Evolutionary conservation across 1,139 yeast species (phyloP).

Genomic region (Pichia sp.): DNA sequence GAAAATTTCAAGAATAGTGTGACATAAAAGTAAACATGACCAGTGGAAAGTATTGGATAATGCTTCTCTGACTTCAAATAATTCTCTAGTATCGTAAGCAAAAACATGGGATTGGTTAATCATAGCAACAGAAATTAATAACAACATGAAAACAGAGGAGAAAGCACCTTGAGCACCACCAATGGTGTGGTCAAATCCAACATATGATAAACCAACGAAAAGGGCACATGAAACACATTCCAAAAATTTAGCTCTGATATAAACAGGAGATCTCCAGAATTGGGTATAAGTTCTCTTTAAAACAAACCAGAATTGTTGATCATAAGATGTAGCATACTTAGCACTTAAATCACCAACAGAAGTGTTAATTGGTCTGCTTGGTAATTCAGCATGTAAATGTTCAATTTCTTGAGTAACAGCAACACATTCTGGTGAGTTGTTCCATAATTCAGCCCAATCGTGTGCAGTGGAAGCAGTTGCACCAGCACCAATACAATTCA

Average conservation of each 20-base stretch:
- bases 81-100: conserved; percentile 47
- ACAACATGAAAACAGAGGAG: conserved; percentile 42
- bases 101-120: conserved; percentile 52
- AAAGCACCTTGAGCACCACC: conserved; percentile 49
- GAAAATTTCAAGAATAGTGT: conserved; percentile 47
- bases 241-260: conserved; percentile 40
- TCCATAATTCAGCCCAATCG: conserved; percentile 35
- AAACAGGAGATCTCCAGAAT: conserved; percentile 45
- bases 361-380: conserved; percentile 28
- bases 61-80: conserved; percentile 57
- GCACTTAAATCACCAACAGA: conserved; percentile 28
- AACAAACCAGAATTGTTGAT: conserved; percentile 37
- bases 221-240: conserved; percentile 35
- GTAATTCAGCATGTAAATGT: conserved; percentile 19
- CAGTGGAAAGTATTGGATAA: conserved; percentile 61
- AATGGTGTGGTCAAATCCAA: conserved; percentile 40
- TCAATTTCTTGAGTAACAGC: conserved; percentile 23
- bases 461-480: conserved; percentile 40
- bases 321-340: conserved; percentile 33
- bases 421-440: conserved; percentile 9
- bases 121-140: conserved; percentile 45
- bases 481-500: conserved; percentile 56
- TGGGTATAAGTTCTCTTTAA: conserved; percentile 36
- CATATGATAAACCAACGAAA: conserved; percentile 49
- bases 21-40: conserved; percentile 47